These are phyloP conservation scores for Cyberlindnera petersonii DNA, from an alignment of 805 yeast species.

Conservation along the genomic window DNA sequence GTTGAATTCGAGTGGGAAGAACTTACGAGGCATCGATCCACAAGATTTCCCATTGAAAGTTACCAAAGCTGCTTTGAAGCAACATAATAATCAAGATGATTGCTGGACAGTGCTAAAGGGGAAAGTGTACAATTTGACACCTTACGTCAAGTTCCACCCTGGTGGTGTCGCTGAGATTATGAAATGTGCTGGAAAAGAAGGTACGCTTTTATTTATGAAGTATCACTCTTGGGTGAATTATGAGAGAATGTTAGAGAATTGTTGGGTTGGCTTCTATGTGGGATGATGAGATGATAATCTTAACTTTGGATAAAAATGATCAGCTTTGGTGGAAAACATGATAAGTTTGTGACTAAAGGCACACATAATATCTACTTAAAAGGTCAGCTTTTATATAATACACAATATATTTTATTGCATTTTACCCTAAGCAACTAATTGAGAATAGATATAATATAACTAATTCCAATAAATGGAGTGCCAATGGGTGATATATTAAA, in stretches of 20 bases:
- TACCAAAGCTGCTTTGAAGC: conserved; percentile 51
- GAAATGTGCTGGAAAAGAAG: conserved; percentile 81
- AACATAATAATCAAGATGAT: conserved; percentile 59
- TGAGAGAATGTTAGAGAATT: conserved; percentile 74
- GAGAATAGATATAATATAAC: neutral
- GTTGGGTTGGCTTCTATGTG: conserved; percentile 58
- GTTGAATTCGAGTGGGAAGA: conserved; percentile 42
- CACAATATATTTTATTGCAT: too few species aligned
- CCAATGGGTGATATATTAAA: neutral
- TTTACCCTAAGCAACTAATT: too few species aligned
- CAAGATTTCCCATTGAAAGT: conserved; percentile 55
- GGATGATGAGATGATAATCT: too few species aligned
- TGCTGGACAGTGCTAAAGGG: conserved; percentile 84
- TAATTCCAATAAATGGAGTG: neutral
- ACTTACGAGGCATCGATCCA: conserved; percentile 51
- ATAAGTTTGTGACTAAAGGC: too few species aligned
- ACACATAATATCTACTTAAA: too few species aligned
- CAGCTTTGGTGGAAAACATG: too few species aligned
- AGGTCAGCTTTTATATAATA: too few species aligned
- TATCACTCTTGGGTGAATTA: conserved; percentile 81
- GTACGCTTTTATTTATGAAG: conserved; percentile 68
- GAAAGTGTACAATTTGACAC: conserved; percentile 81
- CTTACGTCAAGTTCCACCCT: conserved; percentile 83
- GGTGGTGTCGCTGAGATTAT: conserved; percentile 82
- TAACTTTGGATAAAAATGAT: too few species aligned